These are phyloP conservation scores for Tricholoma hemisulphureum DNA, from an alignment of 768 basidiomycete species.

Conservation along the genomic window DNA sequence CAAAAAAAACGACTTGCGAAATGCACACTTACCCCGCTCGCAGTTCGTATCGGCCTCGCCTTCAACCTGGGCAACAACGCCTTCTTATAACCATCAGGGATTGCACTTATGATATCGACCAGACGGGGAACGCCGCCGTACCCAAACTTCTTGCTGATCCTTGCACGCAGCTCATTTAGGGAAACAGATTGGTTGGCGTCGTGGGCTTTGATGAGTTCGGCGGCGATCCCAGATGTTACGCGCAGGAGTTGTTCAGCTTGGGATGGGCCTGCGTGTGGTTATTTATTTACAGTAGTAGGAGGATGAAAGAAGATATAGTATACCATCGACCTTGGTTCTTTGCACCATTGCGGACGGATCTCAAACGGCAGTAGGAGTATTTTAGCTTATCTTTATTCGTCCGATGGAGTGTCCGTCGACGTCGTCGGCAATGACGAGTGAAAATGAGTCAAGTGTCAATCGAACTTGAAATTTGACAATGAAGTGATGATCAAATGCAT, in stretches of 20 bases:
- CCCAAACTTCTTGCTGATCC: conserved; percentile 86
- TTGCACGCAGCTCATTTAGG: conserved; percentile 82
- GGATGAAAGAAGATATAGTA: not conserved
- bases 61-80: conserved; percentile 84
- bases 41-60: conserved; percentile 93
- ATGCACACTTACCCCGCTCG: conserved; percentile 75
- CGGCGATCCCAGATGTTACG: conserved; percentile 91
- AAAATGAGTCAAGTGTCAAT: too few relatives aligned
- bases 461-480: too few relatives aligned
- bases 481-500: not conserved
- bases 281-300: not conserved
- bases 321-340: conserved; percentile 19
- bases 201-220: conserved; percentile 88
- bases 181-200: conserved; percentile 76
- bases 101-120: conserved; percentile 97
- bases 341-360: conserved; percentile 18
- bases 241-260: conserved; percentile 90
- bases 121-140: conserved; percentile 87
- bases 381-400: too few relatives aligned
- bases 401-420: too few relatives aligned
- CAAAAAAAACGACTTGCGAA: too few relatives aligned
- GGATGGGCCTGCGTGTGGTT: conserved; percentile 54
- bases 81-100: conserved; percentile 96
- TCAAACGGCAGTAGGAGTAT: too few relatives aligned
- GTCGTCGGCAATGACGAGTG: too few relatives aligned